These are phyloP conservation scores for Diaporthe nobilis DNA, from an alignment of 2,329 filamentous ascomycete genomes.

Conservation along the genomic window DNA sequence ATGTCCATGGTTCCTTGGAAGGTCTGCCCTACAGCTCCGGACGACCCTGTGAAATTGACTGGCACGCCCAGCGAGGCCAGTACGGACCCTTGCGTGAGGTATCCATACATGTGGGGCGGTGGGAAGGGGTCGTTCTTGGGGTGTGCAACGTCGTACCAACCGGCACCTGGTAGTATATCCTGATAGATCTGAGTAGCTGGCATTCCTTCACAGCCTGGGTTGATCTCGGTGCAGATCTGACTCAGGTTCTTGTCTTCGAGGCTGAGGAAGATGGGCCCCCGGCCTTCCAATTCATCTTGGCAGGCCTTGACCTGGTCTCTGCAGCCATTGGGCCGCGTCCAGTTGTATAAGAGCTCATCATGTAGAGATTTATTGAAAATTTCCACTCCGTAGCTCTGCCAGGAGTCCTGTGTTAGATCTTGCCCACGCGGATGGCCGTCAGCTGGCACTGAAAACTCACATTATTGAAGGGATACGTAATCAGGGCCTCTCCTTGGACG, in stretches of 20 bases:
- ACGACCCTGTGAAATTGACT: conserved; percentile 68
- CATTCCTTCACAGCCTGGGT: background rate
- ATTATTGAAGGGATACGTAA: conserved; percentile 69
- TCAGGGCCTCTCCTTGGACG: conserved; percentile 62
- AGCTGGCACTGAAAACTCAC: conserved; percentile 45
- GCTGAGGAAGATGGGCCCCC: background rate
- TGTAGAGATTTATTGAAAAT: conserved; percentile 64
- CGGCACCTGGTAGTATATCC: conserved; percentile 48
- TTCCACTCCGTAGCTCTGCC: conserved; percentile 61
- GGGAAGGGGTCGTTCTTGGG: conserved; percentile 66
- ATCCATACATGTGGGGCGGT: conserved; percentile 65
- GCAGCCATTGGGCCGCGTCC: conserved; percentile 64
- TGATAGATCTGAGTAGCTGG: conserved; percentile 8
- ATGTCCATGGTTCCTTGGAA: conserved; percentile 57
- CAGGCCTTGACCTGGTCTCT: conserved; percentile 67
- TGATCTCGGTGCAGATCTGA: conserved; percentile 58
- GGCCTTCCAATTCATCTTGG: conserved; percentile 51
- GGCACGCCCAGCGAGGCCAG: conserved; percentile 71
- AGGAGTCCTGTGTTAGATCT: background rate
- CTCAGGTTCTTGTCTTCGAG: conserved; percentile 64
- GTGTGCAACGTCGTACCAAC: conserved; percentile 71
- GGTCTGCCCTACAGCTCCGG: conserved; percentile 57
- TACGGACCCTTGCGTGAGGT: conserved; percentile 69
- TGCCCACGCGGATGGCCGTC: no score
- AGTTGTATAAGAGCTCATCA: conserved; percentile 58